Base-by-base conservation (phyloP, 805 yeast species). In the Nakazawaea holstii region DNA sequence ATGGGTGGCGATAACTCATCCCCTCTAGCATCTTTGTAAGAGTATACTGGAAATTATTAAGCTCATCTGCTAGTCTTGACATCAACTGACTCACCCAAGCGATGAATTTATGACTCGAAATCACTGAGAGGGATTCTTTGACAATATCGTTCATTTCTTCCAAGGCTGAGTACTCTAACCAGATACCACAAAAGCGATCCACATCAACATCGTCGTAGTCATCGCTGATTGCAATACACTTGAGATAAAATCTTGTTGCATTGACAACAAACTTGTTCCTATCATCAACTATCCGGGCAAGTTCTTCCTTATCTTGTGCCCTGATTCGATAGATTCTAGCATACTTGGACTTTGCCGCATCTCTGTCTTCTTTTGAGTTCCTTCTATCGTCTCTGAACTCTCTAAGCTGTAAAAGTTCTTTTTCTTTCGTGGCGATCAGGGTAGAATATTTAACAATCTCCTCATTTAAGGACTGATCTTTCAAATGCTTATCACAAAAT, bases 51-150 rank as follows among this genome's bases (percentile, higher is more conserved):
- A 89, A 90, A 11, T 37, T 58, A 1, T 73, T 59, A 0, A 54
- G 45, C 8, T 77, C 85, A 32, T 64, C 66, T 1, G 77, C 65
- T 13, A 91, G 58, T 47, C 94, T 70, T 0, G 97, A 87, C 2
- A 87, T 71, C 39, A 91, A 70, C 59, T 91, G 98, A 50, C 84
- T 82, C 33, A 83, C 70, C 96, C 97, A 91, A 0, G 89, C 77
- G 5, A 87, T 70, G 45, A 89, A 77, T 54, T 82, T 82, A 57
- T 70, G 69, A 11, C 76, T 69, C 0, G 95, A 85, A 15, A 87
- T 63, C 0, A 43, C 41, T 0, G 57, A 43, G 2, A 84, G 56
- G 4, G 67, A 64, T 2, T 59, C 54, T 11, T 56, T 56, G 8
- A 86, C 67, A 8, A 64, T 54, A 3, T 48, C 51, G 52, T 79